A percentile compares a stretch with the other conserved stretches of the same genome.
Conservation (phyloP, 2,329 filamentous ascomycete genomes). For the Byssoonygena ceratinophila region DNA sequence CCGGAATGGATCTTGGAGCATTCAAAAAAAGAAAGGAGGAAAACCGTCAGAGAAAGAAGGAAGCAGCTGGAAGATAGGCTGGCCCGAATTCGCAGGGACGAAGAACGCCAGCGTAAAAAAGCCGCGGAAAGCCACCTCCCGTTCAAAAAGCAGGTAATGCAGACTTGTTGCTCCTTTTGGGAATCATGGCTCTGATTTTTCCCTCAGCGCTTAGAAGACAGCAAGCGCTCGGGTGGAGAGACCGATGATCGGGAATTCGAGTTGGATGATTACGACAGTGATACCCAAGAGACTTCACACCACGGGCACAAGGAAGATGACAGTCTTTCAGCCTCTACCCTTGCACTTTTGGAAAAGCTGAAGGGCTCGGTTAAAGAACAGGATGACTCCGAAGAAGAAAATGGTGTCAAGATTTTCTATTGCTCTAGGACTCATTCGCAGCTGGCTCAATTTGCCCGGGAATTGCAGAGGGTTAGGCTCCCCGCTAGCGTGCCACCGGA, state of each 20-base stretch:
- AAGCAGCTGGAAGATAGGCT: constrained; percentile 65
- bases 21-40: constrained; percentile 56
- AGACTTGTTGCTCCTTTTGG: background rate
- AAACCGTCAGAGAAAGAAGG: constrained; percentile 55
- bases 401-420: constrained; percentile 77
- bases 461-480: constrained; percentile 66
- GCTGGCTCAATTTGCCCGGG: constrained; percentile 73
- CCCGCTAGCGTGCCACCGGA: constrained; percentile 57
- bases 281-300: constrained; percentile 36
- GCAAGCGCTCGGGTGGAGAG: background rate
- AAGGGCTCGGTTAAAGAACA: constrained; percentile 36
- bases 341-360: constrained; percentile 59
- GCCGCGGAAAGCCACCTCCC: constrained; percentile 39
- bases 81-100: constrained; percentile 49
- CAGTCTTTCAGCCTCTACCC: constrained; percentile 62
- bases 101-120: constrained; percentile 50
- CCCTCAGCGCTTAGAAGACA: constrained; percentile 5
- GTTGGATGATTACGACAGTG: constrained; percentile 64
- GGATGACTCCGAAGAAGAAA: constrained; percentile 43
- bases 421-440: constrained; percentile 91
- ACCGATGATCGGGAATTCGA: constrained; percentile 43
- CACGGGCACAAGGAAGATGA: constrained; percentile 26
- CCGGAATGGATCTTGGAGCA: constrained; percentile 78
- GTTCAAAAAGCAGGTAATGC: constrained; percentile 37
- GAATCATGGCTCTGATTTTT: background rate